Evolutionary conservation across 345 rosid genomes (phyloP).

Genomic region (Lumnitzera littorea): DNA sequence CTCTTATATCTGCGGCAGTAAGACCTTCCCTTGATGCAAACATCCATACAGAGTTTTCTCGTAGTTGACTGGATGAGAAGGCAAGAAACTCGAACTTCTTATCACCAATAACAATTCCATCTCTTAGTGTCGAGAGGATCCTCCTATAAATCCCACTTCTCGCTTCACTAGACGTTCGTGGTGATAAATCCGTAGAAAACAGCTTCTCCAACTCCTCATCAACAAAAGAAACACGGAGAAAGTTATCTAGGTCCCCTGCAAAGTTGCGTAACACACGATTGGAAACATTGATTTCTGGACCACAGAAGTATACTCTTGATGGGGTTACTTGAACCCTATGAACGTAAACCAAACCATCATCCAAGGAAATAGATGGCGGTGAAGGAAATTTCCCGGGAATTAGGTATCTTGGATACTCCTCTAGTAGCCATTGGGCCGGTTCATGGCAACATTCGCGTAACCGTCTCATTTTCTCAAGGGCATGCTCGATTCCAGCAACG

Average conservation of each 20-base stretch:
- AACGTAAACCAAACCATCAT: constrained; percentile 33
- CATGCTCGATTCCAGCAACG: constrained; percentile 25
- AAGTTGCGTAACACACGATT: constrained; percentile 41
- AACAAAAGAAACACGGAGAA: constrained; percentile 40
- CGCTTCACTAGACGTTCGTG: constrained; percentile 9
- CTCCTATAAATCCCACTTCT: constrained; percentile 25
- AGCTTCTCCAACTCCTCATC: constrained; percentile 41
- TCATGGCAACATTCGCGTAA: constrained; percentile 34
- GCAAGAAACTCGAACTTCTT: constrained; percentile 52
- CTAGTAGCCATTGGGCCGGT: constrained; percentile 35
- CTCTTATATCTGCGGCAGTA: constrained; percentile 33
- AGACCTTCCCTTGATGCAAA: constrained; percentile 42
- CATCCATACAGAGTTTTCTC: constrained; percentile 59
- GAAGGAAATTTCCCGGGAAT: constrained; percentile 10
- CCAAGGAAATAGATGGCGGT: constrained; percentile 21
- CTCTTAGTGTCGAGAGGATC: constrained; percentile 30
- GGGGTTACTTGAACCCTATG: constrained; percentile 45
- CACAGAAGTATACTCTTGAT: constrained; percentile 35
- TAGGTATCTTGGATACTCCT: constrained; percentile 10
- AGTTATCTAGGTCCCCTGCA: constrained; percentile 27
- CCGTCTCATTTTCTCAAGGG: constrained; percentile 26
- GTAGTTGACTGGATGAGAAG: constrained; percentile 42
- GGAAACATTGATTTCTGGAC: constrained; percentile 48
- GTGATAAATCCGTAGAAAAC: constrained; percentile 16
- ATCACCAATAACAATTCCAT: constrained; percentile 34